Percentiles rank a stretch among this genome's conserved stretches.
Conservation (phyloP, 257 asterid species). For the Plantago elongata region DNA sequence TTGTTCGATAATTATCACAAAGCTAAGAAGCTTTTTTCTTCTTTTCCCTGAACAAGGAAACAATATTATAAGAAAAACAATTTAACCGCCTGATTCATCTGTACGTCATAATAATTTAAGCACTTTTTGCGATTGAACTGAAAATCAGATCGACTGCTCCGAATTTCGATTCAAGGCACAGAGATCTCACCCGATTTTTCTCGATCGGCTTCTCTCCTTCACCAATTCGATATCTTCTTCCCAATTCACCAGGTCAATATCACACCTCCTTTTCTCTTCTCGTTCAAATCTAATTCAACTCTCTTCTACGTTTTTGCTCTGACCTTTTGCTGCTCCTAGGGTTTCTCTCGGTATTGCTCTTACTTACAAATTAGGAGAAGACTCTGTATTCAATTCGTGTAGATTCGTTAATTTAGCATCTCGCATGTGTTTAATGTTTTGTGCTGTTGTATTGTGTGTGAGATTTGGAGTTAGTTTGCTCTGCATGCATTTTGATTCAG, state of each 20-base stretch:
- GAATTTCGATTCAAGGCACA: conserved; percentile 21
- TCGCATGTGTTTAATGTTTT: not conserved
- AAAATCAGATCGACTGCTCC: conserved; percentile 15
- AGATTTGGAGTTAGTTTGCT: not conserved
- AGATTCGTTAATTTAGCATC: conserved; percentile 10
- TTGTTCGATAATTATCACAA: too few species aligned
- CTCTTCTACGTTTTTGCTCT: conserved; percentile 3
- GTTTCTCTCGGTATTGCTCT: not conserved
- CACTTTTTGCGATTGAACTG: too few species aligned
- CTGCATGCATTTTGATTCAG: not conserved
- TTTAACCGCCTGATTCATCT: too few species aligned
- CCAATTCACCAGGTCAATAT: not conserved
- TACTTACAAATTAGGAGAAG: too few species aligned
- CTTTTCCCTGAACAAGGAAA: too few species aligned
- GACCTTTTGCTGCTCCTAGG: conserved; percentile 2
- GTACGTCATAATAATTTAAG: too few species aligned
- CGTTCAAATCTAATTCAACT: conserved; percentile 12
- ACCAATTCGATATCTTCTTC: conserved; percentile 2
- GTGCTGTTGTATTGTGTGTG: not conserved
- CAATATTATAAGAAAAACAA: too few species aligned
- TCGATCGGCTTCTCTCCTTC: conserved; percentile 28
- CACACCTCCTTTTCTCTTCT: not conserved
- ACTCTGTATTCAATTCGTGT: conserved; percentile 1
- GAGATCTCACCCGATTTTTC: conserved; percentile 28
- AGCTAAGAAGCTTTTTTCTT: too few species aligned